Evolutionary conservation across 257 asterid species (phyloP).

Genomic region (Nicotiana paniculata): DNA sequence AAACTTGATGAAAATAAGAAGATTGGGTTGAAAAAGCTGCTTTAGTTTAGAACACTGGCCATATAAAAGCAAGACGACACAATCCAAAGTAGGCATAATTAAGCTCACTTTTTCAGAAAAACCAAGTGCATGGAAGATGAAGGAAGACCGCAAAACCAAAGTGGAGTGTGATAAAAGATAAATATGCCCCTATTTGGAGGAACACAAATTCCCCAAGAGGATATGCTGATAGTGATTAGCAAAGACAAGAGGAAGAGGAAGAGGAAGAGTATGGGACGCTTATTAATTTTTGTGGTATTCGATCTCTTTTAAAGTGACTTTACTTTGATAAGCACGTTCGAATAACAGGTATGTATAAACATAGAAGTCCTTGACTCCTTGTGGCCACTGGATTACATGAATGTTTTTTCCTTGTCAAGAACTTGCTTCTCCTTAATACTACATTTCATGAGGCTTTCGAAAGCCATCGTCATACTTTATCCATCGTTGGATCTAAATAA

Average conservation of each 20-base stretch:
- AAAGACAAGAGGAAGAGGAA: too few relatives aligned
- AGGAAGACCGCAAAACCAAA: conserved; percentile 6
- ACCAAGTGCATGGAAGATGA: conserved; percentile 13
- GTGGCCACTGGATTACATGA: neutral
- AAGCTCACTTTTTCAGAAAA: neutral
- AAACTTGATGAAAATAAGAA: too few relatives aligned
- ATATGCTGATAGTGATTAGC: neutral
- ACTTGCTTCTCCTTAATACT: neutral
- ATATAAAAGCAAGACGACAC: neutral
- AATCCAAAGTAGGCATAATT: neutral
- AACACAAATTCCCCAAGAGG: neutral
- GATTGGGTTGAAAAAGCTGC: too few relatives aligned
- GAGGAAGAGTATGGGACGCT: too few relatives aligned
- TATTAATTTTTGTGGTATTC: conserved; percentile 1
- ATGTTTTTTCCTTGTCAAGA: neutral
- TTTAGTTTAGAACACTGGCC: neutral
- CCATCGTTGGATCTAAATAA: neutral
- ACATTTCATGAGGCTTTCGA: neutral
- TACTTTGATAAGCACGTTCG: neutral
- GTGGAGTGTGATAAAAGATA: neutral
- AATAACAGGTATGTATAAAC: too few relatives aligned
- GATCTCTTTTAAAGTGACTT: neutral
- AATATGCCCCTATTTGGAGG: neutral
- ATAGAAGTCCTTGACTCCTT: neutral
- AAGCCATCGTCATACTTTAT: neutral